Percentiles rank a stretch among this genome's conserved stretches.
Evolutionary conservation across 1,284 basidiomycete species (phyloP).

Genomic region (Mycena sp.): DNA sequence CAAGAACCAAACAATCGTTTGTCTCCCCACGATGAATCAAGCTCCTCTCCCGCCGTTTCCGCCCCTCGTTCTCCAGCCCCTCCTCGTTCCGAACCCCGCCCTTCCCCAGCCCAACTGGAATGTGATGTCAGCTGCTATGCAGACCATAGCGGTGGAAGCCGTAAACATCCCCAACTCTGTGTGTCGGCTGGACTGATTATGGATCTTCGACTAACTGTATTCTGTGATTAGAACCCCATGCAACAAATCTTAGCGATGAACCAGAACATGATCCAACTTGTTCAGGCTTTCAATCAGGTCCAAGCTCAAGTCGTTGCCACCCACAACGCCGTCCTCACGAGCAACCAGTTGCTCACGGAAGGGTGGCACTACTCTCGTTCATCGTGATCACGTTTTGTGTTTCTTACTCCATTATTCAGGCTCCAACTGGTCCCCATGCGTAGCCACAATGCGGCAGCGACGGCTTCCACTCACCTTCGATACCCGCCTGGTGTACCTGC

Average conservation of each 20-base stretch:
- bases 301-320: neutral
- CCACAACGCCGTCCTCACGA: neutral
- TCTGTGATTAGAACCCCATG: neutral
- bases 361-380: too few relatives aligned
- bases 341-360: too few relatives aligned
- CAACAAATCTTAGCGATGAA: constrained; percentile 1
- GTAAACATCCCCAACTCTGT: neutral
- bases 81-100: constrained; percentile 3
- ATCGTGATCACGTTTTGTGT: neutral
- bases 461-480: neutral
- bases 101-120: neutral
- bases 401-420: neutral
- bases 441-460: neutral
- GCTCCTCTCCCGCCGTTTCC: neutral
- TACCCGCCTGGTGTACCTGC: neutral
- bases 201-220: neutral
- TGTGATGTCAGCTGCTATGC: neutral
- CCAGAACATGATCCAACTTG: neutral
- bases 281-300: neutral
- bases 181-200: neutral
- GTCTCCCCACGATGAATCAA: constrained; percentile 10
- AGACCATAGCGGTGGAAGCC: neutral
- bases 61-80: neutral
- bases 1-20: too few relatives aligned
- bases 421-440: constrained; percentile 4